Conservation (phyloP, 2,329 filamentous ascomycete genomes). For the Pseudogymnoascus sp. region DNA sequence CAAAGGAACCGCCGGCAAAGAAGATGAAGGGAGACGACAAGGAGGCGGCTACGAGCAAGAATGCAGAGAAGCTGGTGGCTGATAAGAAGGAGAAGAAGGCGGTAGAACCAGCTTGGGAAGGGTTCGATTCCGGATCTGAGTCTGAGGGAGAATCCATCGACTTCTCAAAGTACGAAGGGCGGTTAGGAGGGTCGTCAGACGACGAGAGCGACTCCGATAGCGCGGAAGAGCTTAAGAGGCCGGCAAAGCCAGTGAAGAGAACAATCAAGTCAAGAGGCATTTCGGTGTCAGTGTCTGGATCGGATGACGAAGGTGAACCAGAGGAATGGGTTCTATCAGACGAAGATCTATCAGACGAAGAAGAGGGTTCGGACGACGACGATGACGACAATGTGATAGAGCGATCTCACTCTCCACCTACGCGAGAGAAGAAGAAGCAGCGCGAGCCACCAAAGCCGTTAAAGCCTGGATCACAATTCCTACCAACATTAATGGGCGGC, state of each 20-base stretch:
- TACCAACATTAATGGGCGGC: slow-evolving; percentile 69
- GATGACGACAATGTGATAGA: slow-evolving; percentile 11
- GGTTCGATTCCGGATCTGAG: slow-evolving; percentile 15
- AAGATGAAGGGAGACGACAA: background rate
- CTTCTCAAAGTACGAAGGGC: slow-evolving; percentile 23
- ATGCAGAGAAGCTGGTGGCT: background rate
- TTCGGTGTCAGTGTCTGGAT: slow-evolving; percentile 10
- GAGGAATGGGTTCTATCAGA: background rate
- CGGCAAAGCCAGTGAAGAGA: slow-evolving; percentile 10
- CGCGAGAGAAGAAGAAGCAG: slow-evolving; percentile 18
- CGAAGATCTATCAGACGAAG: background rate
- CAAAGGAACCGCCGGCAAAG: background rate
- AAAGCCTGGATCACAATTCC: slow-evolving; percentile 45
- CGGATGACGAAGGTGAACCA: slow-evolving; percentile 9
- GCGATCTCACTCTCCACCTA: slow-evolving; percentile 10
- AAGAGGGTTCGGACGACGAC: slow-evolving; percentile 13
- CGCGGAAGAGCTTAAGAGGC: slow-evolving; percentile 17
- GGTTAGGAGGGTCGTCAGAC: slow-evolving; percentile 25
- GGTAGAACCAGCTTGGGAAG: slow-evolving; percentile 15
- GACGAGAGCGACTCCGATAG: slow-evolving; percentile 22
- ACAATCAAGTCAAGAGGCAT: slow-evolving; percentile 8
- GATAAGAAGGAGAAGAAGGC: slow-evolving; percentile 14
- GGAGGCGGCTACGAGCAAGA: background rate
- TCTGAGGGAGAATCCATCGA: slow-evolving; percentile 14
- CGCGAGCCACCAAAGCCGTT: slow-evolving; percentile 11